Base-by-base conservation (phyloP, 345 rosid species). In the Durio zibethinus region DNA sequence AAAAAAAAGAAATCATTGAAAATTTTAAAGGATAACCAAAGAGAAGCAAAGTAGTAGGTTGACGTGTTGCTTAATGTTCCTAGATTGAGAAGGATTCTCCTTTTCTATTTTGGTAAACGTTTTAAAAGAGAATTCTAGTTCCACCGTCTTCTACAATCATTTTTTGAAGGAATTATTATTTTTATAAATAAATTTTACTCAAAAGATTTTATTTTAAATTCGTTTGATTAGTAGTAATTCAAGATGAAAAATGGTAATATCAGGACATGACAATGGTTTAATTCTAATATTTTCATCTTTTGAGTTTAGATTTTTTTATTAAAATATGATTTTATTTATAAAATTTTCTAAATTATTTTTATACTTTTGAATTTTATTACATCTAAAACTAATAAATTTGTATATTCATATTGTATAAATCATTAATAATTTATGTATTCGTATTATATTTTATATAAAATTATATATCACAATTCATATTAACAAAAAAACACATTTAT, bases 131-230 rank as follows among this genome's bases (percentile, higher is more conserved):
- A 48, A 29, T 10, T 54, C 27, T 33, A 48, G 48, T 70, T 52
- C 75, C 75, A 72, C 23, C 5, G 33, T 52, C 75, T 52, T 72
- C 75, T n/a, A 45, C 11, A 72, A 33, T n/a, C 20, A 52, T 72
- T 52, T 27, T 10, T 52, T 10, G 1, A 2, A 31, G 4, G 31
- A 10, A n/a, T n/a, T 0, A 52, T 52, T 72, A 20, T 52, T 72
- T 72, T 52, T n/a, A n/a, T n/a, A n/a, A n/a, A 18, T 20, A 20
- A 20, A 52, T 2, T n/a, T 5, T 12, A 33, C 47, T 72, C 75
- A 52, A 72, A 52, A 50, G 36, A 45, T 69, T 69, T 48, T 18
- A 50, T 50, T 50, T 29, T 3, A 70, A 6, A 2, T 35, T 35
- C 38, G 2, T 35, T 35, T 35, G 38, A 2, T 35, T 4, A 35